Base-by-base conservation (phyloP, 2,329 filamentous ascomycete genomes). In the Aspergillus tamarii region DNA sequence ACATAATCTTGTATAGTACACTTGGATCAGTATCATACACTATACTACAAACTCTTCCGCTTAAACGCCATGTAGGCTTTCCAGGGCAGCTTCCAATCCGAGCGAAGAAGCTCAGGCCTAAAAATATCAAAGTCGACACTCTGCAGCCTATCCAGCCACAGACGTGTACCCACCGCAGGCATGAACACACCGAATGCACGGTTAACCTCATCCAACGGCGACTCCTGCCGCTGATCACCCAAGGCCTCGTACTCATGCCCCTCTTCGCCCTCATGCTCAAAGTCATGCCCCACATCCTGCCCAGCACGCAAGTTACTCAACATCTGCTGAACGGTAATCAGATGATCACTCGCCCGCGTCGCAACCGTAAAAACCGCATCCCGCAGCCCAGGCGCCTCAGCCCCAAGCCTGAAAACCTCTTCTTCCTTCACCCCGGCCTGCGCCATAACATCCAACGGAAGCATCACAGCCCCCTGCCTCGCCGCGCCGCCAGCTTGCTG, bases 281-380 rank as follows among this genome's bases (percentile, higher is more conserved):
- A 97, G 6, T 92, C 92, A 75, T 97, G 94, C 0, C 90, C 92
- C 0, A 92, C 87, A 56, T 88, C 89, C 69, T 90, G 81, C 1
- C 93, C 92, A 4, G 88, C 88, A 60, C 87, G 87, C 23, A 97
- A 81, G 71, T 91, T 92, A 73, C 88, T 89, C 64, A 98, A 78
- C 93, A 99, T 97, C 76, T 97, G 92, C 64, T 93, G 85, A 2
- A 91, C 94, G 0, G 94, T 98, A 69, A 97, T 96, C 39, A 99
- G 83, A 78, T 99, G 95, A 76, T 99, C 95, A 73, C 96, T 96
- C 8, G 95, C 95, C 43, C 94, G 87, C 0, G 95, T 99, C 0
- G 95, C 95, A 16, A 99, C 92, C 4, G 88, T 86, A 78, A 98
- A 99, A 0, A 98, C 88, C 4, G 94, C 94, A 77, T 99, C 94